Evolutionary conservation across 148 eudicot genomes (phyloP), one percentile per base, ranked within the genome.

Genomic region (Amaranthus palmeri): DNA sequence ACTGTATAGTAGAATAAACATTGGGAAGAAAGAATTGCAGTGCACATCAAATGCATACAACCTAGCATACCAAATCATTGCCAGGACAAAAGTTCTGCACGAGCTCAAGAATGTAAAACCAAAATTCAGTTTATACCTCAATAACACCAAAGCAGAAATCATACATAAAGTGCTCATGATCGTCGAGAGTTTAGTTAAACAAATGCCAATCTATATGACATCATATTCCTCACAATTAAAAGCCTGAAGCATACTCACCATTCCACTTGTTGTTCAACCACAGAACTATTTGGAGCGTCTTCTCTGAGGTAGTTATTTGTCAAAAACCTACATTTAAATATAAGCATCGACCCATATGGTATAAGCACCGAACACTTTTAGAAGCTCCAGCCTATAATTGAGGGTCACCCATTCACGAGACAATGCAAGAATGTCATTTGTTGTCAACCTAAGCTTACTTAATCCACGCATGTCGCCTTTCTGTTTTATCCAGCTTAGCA

Each of bases 381-480:
- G 9, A 51, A 47, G 54, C 5, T 10, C 45, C 52, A 12, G 7
- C 10, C 40, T 45, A 14, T 43, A 40, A 52, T n/a, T n/a, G n/a
- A n/a, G n/a, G n/a, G n/a, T n/a, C n/a, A n/a, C n/a, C n/a, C n/a
- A n/a, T n/a, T n/a, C n/a, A n/a, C n/a, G n/a, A n/a, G n/a, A n/a
- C n/a, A n/a, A n/a, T n/a, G n/a, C n/a, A n/a, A n/a, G n/a, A n/a
- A n/a, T n/a, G n/a, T 95, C 99, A 71, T 95, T 95, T 65, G 97
- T 86, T 84, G 97, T 85, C 63, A 95, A 78, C 51, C 99, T 87
- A 70, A 96, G 99, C n/a, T n/a, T n/a, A n/a, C 83, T 92, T 95
- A 79, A 95, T 90, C 99, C 99, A 95, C 52, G 93, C 99, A 85
- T 95, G 92, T 79, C 97, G 87, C 80, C 99, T 86, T 76, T 95